Percentiles rank a stretch among this genome's conserved stretches.
Evolutionary conservation across 164 flowering plant genomes (phyloP).

Genomic region (Stephania japonica): DNA sequence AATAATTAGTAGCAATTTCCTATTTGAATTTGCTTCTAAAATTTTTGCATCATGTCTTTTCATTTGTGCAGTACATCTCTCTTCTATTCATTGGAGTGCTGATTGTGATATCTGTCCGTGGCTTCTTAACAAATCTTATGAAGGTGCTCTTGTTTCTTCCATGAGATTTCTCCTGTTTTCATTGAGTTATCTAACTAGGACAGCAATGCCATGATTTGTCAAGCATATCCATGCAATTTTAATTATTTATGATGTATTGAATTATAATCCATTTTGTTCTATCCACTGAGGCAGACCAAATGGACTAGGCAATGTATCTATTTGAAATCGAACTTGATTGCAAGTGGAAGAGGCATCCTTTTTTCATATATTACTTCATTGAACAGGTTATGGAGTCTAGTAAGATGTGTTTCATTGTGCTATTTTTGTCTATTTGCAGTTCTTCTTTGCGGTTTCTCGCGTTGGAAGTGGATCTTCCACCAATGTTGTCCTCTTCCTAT

Average conservation of each 20-base stretch:
- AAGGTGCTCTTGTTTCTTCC: slow-evolving; percentile 49
- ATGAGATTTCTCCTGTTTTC: neutral
- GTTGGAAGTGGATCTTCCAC: slow-evolving; percentile 97
- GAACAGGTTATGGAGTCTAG: neutral
- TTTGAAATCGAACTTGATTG: neutral
- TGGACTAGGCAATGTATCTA: neutral
- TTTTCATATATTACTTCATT: neutral
- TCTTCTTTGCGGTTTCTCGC: slow-evolving; percentile 95
- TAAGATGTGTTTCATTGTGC: neutral
- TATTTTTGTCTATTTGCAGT: slow-evolving; percentile 42
- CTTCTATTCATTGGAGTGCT: slow-evolving; percentile 89
- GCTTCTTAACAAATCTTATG: slow-evolving; percentile 87
- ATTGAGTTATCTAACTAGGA: neutral
- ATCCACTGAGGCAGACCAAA: neutral
- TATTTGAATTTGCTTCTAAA: neutral
- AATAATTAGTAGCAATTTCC: neutral
- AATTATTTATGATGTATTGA: neutral
- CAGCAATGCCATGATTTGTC: neutral
- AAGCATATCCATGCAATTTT: neutral
- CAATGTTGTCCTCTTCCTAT: slow-evolving; percentile 89
- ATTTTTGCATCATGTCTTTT: neutral
- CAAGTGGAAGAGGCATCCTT: neutral
- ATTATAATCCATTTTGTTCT: neutral
- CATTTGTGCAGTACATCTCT: slow-evolving; percentile 73
- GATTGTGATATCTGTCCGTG: slow-evolving; percentile 87